Evolutionary conservation across 352 stramenopile genomes (phyloP), one percentile per base, ranked within the genome.

Genomic region (Phytopythium cucurbitacearum): DNA sequence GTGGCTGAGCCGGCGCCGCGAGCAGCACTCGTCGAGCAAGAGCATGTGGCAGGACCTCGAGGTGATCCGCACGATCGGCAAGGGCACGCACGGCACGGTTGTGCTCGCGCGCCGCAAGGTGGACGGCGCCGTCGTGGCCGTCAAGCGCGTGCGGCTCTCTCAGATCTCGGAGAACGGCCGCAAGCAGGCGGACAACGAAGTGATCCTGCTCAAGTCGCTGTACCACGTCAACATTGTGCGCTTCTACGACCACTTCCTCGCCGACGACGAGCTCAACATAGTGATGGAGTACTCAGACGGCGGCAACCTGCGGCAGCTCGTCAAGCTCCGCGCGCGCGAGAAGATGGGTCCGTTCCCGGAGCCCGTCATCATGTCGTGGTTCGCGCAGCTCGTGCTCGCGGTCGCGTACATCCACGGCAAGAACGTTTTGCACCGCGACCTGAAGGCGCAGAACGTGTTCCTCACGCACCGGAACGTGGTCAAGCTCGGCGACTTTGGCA

Each of bases 151-250:
- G 34, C 80, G 76, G 7, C 80, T 82, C 52, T 86, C 79, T 32
- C 66, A 85, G 50, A 89, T 92, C 59, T 91, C 69, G 28, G 85
- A 93, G 53, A 95, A 85, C 54, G 78, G 81, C 40, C 80, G 80
- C 44, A 95, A 92, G 63, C 85, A 93, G 52, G 85, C 85, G 5
- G 82, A 95, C 59, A 95, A 95, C 51, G 85, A 95, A 65, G 85
- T 95, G 1, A 93, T 93, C 56, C 53, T 95, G 59, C 80, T 95
- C 47, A 93, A 95, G 59, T 92, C 83, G 54, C 68, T 95, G 35
- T 92, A 92, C 66, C 85, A 95, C 62, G 81, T 94, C 32, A 95
- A 95, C 53, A 94, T 96, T 57, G 83, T 96, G 51, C 82, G 82
- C 36, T 96, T 93, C 50, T 93, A 94, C 72, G 86, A 96, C 62